Conservation (phyloP, 1,284 basidiomycete species). For the Chalciporus piperatoides region DNA sequence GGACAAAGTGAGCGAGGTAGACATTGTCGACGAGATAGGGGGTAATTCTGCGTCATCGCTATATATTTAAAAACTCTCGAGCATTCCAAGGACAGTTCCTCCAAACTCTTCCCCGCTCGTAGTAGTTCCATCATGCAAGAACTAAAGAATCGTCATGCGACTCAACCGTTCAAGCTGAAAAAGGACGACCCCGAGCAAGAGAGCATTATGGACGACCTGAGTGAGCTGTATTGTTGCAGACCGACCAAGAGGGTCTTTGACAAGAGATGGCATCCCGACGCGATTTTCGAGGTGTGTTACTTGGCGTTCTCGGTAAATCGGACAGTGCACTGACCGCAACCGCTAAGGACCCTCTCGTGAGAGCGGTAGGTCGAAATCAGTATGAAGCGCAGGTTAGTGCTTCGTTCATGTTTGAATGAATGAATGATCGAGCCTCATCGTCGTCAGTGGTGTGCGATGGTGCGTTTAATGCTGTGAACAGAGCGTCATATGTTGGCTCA, state of each 20-base stretch:
- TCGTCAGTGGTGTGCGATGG: slow-evolving; percentile 59
- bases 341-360: slow-evolving; percentile 48
- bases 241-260: slow-evolving; percentile 56
- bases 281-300: slow-evolving; percentile 52
- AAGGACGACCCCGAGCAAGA: slow-evolving; percentile 35
- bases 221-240: slow-evolving; percentile 56
- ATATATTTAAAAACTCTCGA: not conserved
- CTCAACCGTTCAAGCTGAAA: not conserved
- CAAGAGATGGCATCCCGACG: slow-evolving; percentile 55
- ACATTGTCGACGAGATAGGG: not conserved
- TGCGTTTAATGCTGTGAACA: slow-evolving; percentile 20
- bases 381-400: slow-evolving; percentile 49
- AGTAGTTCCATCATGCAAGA: not conserved
- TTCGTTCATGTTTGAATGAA: not conserved
- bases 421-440: not conserved
- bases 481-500: slow-evolving; percentile 1
- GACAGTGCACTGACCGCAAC: slow-evolving; percentile 4
- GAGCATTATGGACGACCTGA: slow-evolving; percentile 49
- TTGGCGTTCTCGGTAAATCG: not conserved
- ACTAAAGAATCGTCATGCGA: not conserved
- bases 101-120: not conserved
- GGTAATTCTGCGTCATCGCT: not conserved
- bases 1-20: no score
- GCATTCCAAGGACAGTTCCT: no score
- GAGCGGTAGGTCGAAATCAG: slow-evolving; percentile 49